phyloP scores from a whole-genome alignment of 768 basidiomycete species.

The Leucocoprinus sp. region DNA sequence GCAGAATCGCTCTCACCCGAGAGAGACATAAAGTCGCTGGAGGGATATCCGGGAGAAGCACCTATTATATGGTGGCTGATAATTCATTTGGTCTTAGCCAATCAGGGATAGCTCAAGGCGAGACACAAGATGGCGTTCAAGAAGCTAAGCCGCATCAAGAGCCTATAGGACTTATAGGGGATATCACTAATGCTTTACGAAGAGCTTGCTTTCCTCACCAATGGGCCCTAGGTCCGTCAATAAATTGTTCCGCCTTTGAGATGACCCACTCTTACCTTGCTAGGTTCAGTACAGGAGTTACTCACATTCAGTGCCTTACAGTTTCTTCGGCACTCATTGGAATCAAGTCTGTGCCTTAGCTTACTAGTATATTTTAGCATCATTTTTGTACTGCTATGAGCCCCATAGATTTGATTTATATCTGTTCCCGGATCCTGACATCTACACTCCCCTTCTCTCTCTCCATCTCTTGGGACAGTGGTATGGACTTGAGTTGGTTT shows the following conservation, averaged over 20 bases:
- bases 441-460: no score
- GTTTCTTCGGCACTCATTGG: no score
- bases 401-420: no score
- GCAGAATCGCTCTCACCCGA: slow-evolving; percentile 11
- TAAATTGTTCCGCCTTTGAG: background rate
- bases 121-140: background rate
- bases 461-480: no score
- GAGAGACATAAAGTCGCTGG: background rate
- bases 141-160: background rate
- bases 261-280: background rate
- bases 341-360: no score
- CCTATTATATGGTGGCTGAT: background rate
- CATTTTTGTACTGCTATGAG: no score
- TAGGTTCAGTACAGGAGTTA: no score
- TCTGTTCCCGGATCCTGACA: no score
- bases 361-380: no score
- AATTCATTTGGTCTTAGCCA: background rate
- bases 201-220: background rate
- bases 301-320: no score
- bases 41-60: background rate
- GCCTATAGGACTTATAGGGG: background rate
- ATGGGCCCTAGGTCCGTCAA: background rate
- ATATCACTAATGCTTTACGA: background rate
- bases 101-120: background rate
- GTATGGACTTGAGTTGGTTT: no score